Evolutionary conservation across 176 grass and related monocot species (phyloP).

Genomic region (Cymbopogon citratus): DNA sequence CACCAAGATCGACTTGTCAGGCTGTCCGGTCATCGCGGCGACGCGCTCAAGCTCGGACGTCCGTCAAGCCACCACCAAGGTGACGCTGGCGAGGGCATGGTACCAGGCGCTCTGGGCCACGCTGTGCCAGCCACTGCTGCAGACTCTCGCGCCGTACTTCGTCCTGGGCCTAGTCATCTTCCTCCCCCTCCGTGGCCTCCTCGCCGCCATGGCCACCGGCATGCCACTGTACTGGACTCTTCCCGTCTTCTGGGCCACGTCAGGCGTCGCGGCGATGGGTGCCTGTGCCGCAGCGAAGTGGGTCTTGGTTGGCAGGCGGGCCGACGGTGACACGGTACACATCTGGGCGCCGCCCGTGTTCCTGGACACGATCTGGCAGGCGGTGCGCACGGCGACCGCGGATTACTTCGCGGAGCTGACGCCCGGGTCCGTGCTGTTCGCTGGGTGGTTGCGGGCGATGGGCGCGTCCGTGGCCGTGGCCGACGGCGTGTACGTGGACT

Average conservation of each 20-base stretch:
- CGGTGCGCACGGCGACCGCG: slow-evolving; percentile 21
- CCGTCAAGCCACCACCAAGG: slow-evolving; percentile 3
- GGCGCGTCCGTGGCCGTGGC: slow-evolving; percentile 28
- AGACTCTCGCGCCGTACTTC: slow-evolving; percentile 46
- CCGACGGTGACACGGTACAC: slow-evolving; percentile 43
- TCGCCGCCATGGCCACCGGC: not conserved
- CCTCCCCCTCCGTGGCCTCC: slow-evolving; percentile 18
- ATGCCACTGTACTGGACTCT: slow-evolving; percentile 39
- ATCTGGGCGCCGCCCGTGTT: slow-evolving; percentile 57
- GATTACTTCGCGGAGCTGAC: slow-evolving; percentile 65
- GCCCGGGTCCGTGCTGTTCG: slow-evolving; percentile 41
- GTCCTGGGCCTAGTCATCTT: slow-evolving; percentile 45
- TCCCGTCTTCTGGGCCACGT: slow-evolving; percentile 43
- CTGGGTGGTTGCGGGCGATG: slow-evolving; percentile 52
- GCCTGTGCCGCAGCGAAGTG: slow-evolving; percentile 44
- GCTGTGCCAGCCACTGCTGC: slow-evolving; percentile 65
- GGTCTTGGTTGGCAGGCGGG: slow-evolving; percentile 41
- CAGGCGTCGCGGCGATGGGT: slow-evolving; percentile 28
- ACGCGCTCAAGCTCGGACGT: not conserved
- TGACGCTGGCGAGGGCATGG: slow-evolving; percentile 52
- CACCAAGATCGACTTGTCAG: slow-evolving; percentile 57
- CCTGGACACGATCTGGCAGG: slow-evolving; percentile 64
- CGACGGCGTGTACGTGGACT: slow-evolving; percentile 50
- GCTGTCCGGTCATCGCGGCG: slow-evolving; percentile 36
- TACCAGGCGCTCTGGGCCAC: slow-evolving; percentile 52